phyloP scores from a whole-genome alignment of 495 filamentous ascomycete species.

The Aspergillus saccharolyticus region DNA sequence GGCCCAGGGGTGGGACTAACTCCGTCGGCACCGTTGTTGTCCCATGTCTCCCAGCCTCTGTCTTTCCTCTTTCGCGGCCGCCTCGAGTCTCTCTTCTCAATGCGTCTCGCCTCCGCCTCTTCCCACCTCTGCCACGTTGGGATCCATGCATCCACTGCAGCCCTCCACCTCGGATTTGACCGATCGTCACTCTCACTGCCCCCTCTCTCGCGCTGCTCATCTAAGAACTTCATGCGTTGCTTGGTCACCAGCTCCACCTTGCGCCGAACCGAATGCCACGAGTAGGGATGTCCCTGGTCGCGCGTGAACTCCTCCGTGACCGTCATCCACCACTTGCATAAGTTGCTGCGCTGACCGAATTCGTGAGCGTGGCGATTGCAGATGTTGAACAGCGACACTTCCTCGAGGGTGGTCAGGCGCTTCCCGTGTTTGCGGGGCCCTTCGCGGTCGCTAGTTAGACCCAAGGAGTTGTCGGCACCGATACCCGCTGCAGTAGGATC shows the following conservation, averaged over 20 bases:
- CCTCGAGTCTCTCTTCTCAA: slow-evolving; percentile 40
- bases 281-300: slow-evolving; percentile 39
- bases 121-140: slow-evolving; percentile 43
- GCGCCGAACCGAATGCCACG: slow-evolving; percentile 44
- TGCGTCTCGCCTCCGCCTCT: slow-evolving; percentile 33
- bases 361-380: slow-evolving; percentile 36
- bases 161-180: slow-evolving; percentile 39
- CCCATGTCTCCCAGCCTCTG: slow-evolving; percentile 12
- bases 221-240: slow-evolving; percentile 39
- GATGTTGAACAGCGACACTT: slow-evolving; percentile 41
- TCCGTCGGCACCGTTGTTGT: background rate
- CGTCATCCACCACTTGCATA: slow-evolving; percentile 46
- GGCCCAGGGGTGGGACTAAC: background rate
- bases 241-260: slow-evolving; percentile 45
- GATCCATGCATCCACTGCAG: slow-evolving; percentile 39
- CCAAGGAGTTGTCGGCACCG: slow-evolving; percentile 12
- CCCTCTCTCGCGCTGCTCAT: slow-evolving; percentile 31
- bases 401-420: slow-evolving; percentile 40
- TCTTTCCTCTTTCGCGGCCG: slow-evolving; percentile 35
- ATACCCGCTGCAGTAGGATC: slow-evolving; percentile 11
- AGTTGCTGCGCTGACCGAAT: slow-evolving; percentile 43
- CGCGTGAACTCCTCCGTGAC: slow-evolving; percentile 38
- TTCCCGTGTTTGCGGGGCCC: slow-evolving; percentile 34
- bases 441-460: background rate
- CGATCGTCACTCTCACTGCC: slow-evolving; percentile 24